A percentile compares a stretch with the other conserved stretches of the same genome.
phyloP scores from a whole-genome alignment of 805 yeast genomes.

The Wickerhamomyces ciferrii region DNA sequence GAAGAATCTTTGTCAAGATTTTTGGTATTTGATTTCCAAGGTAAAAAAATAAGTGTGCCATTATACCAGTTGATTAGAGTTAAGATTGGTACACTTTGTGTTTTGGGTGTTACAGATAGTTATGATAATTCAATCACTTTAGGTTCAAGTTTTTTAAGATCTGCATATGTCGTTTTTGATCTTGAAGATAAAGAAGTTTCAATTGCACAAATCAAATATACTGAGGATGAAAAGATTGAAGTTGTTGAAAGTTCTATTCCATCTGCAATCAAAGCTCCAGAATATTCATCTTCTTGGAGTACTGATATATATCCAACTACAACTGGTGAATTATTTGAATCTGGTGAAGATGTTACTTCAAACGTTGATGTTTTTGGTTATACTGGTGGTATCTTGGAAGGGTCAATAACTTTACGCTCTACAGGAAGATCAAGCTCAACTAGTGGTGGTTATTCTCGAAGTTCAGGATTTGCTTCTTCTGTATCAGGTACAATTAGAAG shows the following conservation, averaged over 20 bases:
- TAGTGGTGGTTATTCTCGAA: too few relatives aligned
- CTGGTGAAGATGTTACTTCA: neutral
- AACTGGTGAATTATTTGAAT: conserved; percentile 4
- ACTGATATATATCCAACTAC: conserved; percentile 1
- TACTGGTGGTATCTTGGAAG: neutral
- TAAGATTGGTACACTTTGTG: conserved; percentile 30
- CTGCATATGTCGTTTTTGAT: conserved; percentile 52
- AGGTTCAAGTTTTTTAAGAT: conserved; percentile 49
- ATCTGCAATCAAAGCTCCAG: conserved; percentile 42
- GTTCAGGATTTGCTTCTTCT: neutral
- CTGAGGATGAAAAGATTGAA: conserved; percentile 36
- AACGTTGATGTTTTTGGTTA: neutral
- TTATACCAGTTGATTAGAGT: conserved; percentile 26
- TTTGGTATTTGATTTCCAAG: conserved; percentile 50
- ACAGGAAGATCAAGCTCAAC: neutral
- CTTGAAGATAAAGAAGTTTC: conserved; percentile 38
- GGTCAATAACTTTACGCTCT: neutral
- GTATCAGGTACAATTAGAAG: neutral
- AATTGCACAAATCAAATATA: conserved; percentile 39
- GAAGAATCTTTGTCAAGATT: conserved; percentile 18
- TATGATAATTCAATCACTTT: conserved; percentile 33
- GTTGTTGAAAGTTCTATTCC: conserved; percentile 42
- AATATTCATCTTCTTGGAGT: conserved; percentile 37
- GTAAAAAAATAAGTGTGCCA: conserved; percentile 49
- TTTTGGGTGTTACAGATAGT: conserved; percentile 34